Percentiles rank a stretch among this genome's conserved stretches.
Evolutionary conservation across 257 asterid genomes (phyloP).

Genomic region (Jacaranda copaia): DNA sequence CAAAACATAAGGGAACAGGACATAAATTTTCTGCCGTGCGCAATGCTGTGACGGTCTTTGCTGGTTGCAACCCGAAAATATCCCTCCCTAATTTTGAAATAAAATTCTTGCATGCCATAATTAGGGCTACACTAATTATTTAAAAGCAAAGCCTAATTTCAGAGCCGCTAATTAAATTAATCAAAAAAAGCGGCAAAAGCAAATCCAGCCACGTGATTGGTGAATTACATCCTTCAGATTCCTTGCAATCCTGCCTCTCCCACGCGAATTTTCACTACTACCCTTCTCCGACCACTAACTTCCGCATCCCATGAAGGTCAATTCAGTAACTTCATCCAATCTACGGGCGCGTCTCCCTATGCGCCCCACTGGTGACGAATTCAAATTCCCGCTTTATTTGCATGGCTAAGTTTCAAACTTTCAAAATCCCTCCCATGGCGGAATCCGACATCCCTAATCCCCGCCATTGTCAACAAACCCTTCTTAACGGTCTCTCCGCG

Average conservation of each 20-base stretch:
- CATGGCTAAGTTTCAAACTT: slow-evolving; percentile 68
- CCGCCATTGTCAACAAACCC: slow-evolving; percentile 66
- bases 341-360: slow-evolving; percentile 46
- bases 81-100: slow-evolving; percentile 4
- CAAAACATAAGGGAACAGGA: too few species aligned
- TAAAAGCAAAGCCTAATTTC: background rate
- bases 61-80: background rate
- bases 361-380: slow-evolving; percentile 34
- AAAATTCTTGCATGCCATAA: background rate
- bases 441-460: slow-evolving; percentile 44
- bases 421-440: slow-evolving; percentile 65
- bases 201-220: slow-evolving; percentile 51
- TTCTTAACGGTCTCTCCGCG: slow-evolving; percentile 53
- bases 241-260: slow-evolving; percentile 34
- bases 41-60: background rate
- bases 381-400: slow-evolving; percentile 65
- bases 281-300: slow-evolving; percentile 9
- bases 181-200: slow-evolving; percentile 27
- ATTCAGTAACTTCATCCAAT: slow-evolving; percentile 6
- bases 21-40: too few species aligned
- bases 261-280: slow-evolving; percentile 16
- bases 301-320: slow-evolving; percentile 28
- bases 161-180: slow-evolving; percentile 12
- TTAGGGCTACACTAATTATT: slow-evolving; percentile 16
- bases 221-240: slow-evolving; percentile 33